These are phyloP conservation scores for Nakataea oryzae DNA, from an alignment of 2,329 filamentous ascomycete genomes.

Conservation along the genomic window DNA sequence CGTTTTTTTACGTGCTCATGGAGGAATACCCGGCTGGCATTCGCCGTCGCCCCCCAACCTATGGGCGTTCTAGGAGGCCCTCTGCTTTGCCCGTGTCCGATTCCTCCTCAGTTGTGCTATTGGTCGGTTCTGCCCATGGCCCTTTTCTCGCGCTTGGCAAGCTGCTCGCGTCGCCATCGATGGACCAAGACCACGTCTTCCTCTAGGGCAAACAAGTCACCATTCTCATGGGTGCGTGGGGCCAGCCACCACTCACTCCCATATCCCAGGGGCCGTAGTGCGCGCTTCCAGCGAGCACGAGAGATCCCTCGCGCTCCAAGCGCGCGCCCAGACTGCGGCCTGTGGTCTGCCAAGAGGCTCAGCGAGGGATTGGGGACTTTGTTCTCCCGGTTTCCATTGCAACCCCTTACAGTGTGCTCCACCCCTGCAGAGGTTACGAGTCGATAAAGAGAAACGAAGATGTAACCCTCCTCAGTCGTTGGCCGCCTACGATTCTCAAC, in stretches of 20 bases:
- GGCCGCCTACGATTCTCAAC: neutral
- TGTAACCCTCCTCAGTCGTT: neutral
- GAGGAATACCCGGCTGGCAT: neutral
- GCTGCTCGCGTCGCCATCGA: neutral
- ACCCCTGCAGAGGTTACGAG: neutral
- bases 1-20: neutral
- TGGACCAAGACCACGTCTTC: neutral
- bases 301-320: neutral
- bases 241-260: neutral
- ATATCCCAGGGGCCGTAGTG: neutral
- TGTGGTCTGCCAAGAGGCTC: neutral
- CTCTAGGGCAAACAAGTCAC: neutral
- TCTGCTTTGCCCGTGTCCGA: neutral
- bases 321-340: too few species aligned
- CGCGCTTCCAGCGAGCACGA: neutral
- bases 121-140: neutral
- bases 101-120: neutral
- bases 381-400: neutral
- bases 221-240: neutral
- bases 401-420: neutral
- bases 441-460: neutral
- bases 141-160: neutral
- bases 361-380: neutral
- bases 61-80: neutral
- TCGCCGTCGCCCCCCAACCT: neutral